A percentile compares a stretch with the other conserved stretches of the same genome.
Evolutionary conservation across 768 basidiomycete genomes (phyloP).

Genomic region (Russula compacta): DNA sequence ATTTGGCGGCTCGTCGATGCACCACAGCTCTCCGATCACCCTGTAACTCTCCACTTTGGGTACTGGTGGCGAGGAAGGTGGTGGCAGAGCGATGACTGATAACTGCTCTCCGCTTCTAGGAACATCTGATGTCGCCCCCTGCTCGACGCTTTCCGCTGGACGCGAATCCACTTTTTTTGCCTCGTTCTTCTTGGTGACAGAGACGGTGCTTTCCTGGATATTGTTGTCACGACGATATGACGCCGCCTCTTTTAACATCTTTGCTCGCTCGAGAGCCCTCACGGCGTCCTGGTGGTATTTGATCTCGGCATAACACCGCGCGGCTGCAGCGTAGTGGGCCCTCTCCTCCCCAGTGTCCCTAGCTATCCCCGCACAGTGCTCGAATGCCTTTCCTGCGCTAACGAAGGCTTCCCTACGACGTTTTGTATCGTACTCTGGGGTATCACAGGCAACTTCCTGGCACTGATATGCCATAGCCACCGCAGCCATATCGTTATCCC

Average conservation of each 20-base stretch:
- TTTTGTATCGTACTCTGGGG: neutral
- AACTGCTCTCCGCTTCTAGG: too few relatives aligned
- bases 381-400: neutral
- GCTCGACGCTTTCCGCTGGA: conserved; percentile 11
- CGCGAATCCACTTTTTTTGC: neutral
- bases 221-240: conserved; percentile 13
- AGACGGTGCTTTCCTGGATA: conserved; percentile 1
- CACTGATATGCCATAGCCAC: conserved; percentile 1
- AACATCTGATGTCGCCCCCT: neutral
- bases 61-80: too few relatives aligned
- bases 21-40: too few relatives aligned
- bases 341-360: neutral
- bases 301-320: conserved; percentile 11
- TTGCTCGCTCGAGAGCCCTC: neutral
- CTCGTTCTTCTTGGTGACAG: conserved; percentile 1
- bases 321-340: neutral
- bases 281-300: neutral
- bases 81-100: too few relatives aligned
- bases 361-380: neutral
- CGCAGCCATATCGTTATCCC: neutral
- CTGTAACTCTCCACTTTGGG: too few relatives aligned
- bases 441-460: conserved; percentile 5
- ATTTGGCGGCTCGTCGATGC: too few relatives aligned
- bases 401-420: conserved; percentile 1
- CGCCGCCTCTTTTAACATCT: conserved; percentile 8